Percentiles rank a stretch among this genome's conserved stretches.
These are phyloP conservation scores for Sinapis alba DNA, from an alignment of 441 rosid species.

Conservation along the genomic window DNA sequence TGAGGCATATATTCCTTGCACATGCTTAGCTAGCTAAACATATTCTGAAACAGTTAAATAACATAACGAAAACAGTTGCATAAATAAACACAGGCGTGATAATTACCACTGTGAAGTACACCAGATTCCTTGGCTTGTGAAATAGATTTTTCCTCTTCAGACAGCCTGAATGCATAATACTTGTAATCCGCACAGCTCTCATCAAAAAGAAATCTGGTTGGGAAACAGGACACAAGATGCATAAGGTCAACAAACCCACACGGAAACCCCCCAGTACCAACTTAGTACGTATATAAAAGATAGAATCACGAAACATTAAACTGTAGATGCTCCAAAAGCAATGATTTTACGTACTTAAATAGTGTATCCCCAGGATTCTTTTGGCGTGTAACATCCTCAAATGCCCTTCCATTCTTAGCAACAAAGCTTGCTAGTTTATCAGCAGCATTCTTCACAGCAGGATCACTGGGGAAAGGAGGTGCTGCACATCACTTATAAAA, in stretches of 20 bases:
- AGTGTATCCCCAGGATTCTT: slow-evolving; percentile 97
- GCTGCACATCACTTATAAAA: slow-evolving; percentile 99
- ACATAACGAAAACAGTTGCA: slow-evolving; percentile 7
- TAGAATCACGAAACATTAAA: background rate
- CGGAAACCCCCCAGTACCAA: background rate
- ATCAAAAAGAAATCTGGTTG: slow-evolving; percentile 80
- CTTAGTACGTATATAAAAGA: background rate
- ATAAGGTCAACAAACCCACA: slow-evolving; percentile 17
- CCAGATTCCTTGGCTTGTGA: slow-evolving; percentile 54
- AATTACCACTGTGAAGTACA: slow-evolving; percentile 54
- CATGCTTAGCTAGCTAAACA: slow-evolving; percentile 11
- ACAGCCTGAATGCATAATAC: slow-evolving; percentile 74
- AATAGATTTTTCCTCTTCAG: slow-evolving; percentile 77
- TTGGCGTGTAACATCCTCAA: slow-evolving; percentile 88
- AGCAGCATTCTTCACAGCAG: slow-evolving; percentile 94
- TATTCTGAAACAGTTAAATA: background rate
- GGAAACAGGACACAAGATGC: slow-evolving; percentile 20
- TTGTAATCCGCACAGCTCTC: slow-evolving; percentile 80
- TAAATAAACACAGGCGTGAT: background rate
- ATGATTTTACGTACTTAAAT: slow-evolving; percentile 65
- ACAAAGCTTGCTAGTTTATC: slow-evolving; percentile 97
- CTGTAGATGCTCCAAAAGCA: slow-evolving; percentile 4
- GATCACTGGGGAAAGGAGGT: slow-evolving; percentile 83
- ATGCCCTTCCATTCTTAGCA: slow-evolving; percentile 95
- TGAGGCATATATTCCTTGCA: background rate